phyloP scores from a whole-genome alignment of 1,284 basidiomycete genomes.

The Macrocystidia cucumis region DNA sequence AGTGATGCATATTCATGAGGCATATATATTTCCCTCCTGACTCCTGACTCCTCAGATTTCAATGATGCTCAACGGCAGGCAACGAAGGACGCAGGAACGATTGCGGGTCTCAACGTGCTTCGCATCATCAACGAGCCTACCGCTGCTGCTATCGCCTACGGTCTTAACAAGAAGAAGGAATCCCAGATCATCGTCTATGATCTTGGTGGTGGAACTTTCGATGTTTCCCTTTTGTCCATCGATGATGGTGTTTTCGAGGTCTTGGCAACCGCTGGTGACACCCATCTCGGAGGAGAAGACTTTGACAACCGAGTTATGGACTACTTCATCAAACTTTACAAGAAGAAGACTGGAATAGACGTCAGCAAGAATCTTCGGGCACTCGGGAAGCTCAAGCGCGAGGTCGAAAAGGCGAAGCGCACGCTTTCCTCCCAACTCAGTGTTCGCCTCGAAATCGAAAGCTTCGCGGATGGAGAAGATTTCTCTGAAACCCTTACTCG shows the following conservation, averaged over 20 bases:
- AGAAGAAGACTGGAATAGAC: slow-evolving; percentile 92
- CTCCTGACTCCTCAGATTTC: slow-evolving; percentile 57
- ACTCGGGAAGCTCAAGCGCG: slow-evolving; percentile 95
- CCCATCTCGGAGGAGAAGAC: slow-evolving; percentile 98
- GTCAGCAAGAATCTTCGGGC: slow-evolving; percentile 84
- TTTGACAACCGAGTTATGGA: slow-evolving; percentile 97
- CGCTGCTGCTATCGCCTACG: slow-evolving; percentile 96
- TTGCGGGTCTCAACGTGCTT: slow-evolving; percentile 92
- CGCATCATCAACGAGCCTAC: slow-evolving; percentile 99
- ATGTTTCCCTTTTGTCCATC: slow-evolving; percentile 96
- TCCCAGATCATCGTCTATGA: slow-evolving; percentile 98
- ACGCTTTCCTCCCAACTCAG: slow-evolving; percentile 90
- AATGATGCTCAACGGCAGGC: slow-evolving; percentile 99
- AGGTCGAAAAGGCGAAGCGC: slow-evolving; percentile 98
- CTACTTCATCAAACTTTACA: slow-evolving; percentile 88
- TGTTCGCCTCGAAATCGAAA: slow-evolving; percentile 85
- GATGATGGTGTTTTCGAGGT: slow-evolving; percentile 99
- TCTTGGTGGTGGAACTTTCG: slow-evolving; percentile 97
- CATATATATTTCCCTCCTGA: slow-evolving; percentile 2
- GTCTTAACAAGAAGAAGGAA: slow-evolving; percentile 95
- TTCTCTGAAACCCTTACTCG: slow-evolving; percentile 95
- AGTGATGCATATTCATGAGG: slow-evolving; percentile 14
- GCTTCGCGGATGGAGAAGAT: slow-evolving; percentile 94
- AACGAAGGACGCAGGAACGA: slow-evolving; percentile 97
- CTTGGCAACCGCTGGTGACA: slow-evolving; percentile 95